Evolutionary conservation across 225 moss, liverwort and hornwort genomes (phyloP).

Genomic region (Thuidium tamariscinum): DNA sequence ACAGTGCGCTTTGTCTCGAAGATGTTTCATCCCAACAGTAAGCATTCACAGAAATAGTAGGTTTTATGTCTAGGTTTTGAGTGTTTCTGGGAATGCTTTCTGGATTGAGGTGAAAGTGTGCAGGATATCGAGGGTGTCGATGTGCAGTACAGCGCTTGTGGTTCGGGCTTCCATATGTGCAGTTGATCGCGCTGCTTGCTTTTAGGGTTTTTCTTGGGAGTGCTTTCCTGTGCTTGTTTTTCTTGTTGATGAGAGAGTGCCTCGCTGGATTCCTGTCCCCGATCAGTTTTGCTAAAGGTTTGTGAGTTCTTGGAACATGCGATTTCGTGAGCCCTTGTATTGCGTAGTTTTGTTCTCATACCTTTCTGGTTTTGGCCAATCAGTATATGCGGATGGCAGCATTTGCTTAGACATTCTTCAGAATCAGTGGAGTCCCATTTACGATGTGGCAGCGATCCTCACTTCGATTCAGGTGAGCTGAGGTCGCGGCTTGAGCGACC

Average conservation of each 20-base stretch:
- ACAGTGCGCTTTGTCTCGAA: conserved; percentile 98
- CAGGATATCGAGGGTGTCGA: background rate
- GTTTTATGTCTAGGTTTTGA: background rate
- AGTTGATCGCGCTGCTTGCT: background rate
- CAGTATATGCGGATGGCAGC: conserved; percentile 98
- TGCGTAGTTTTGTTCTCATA: background rate
- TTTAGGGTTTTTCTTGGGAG: background rate
- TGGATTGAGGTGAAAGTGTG: background rate
- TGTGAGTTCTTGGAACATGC: background rate
- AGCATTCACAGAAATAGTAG: background rate
- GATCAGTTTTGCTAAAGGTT: background rate
- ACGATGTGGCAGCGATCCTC: conserved; percentile 95
- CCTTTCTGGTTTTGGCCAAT: background rate
- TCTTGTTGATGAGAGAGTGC: background rate
- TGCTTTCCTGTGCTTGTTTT: background rate
- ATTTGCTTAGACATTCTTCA: conserved; percentile 97
- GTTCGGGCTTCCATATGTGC: background rate
- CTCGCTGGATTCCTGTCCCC: background rate
- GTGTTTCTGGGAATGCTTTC: background rate
- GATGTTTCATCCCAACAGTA: conserved; percentile 99
- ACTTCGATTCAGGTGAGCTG: conserved; percentile 87
- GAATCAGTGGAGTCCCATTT: conserved; percentile 99
- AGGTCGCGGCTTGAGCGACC: background rate
- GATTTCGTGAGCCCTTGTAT: background rate
- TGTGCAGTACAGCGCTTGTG: background rate